Evolutionary conservation across 805 yeast genomes (phyloP), one percentile per base, ranked within the genome.

Genomic region (Metschnikowia lunata): DNA sequence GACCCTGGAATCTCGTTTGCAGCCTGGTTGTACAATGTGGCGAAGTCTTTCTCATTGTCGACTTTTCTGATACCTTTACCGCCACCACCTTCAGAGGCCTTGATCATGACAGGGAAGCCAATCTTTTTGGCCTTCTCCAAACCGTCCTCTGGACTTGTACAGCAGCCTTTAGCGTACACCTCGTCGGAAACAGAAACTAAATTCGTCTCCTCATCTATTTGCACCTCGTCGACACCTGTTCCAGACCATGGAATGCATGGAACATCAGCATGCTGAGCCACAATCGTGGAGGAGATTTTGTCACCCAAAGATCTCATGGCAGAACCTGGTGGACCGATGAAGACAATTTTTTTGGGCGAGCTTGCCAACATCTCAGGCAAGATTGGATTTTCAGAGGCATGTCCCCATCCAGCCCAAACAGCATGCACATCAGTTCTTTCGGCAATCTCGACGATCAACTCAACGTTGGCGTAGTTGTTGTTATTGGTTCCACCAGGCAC

Each of bases 331-430:
- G 99, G 99, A 53, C 99, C 99, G 64, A 93, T 93, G 61, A 93
- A 93, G 44, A 93, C 76, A 58, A 95, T 85, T 60, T 79, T 86
- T 66, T 88, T 85, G 48, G 90, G 88, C 14, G 97, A 88, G n/a
- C 84, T 83, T 12, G 98, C 97, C 64, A 93, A 76, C 67, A 78
- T 81, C 68, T 93, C 99, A 27, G 99, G 99, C 54, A 93, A 79
- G 37, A 73, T 66, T 26, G 99, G 99, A 71, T 95, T 91, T 73
- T 93, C 99, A n/a, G 97, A 88, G 27, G 99, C 99, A 64, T 95
- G 99, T 59, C 99, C 99, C 99, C 99, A 93, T 59, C 99, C 99
- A 30, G 99, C 99, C 99, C 99, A 93, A 46, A 93, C 99, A 26
- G 99, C 99, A 64, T 93, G 96, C 45, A 87, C 97, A 54, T 88